Evolutionary conservation across 768 basidiomycete species (phyloP).

Genomic region (Boletus reticulatus): DNA sequence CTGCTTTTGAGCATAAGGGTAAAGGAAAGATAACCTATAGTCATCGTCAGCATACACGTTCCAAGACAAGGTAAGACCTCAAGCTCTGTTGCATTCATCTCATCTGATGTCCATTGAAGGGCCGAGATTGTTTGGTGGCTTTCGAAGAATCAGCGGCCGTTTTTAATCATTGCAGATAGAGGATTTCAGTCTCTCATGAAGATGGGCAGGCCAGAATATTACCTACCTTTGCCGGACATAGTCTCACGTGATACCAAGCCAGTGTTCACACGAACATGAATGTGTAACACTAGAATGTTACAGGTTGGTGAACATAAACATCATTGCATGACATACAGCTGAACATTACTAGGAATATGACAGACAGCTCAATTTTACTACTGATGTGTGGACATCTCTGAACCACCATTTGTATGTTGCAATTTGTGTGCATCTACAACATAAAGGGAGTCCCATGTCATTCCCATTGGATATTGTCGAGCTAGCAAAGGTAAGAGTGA

Average conservation of each 20-base stretch:
- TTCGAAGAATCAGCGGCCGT: background rate
- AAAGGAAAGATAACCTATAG: too few relatives aligned
- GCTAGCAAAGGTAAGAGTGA: too few relatives aligned
- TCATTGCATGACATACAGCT: too few relatives aligned
- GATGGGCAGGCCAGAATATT: background rate
- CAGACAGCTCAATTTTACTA: too few relatives aligned
- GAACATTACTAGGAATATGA: too few relatives aligned
- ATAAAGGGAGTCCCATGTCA: background rate
- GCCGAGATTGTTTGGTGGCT: background rate
- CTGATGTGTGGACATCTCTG: too few relatives aligned
- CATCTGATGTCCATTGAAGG: background rate
- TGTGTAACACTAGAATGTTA: background rate
- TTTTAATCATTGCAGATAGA: background rate
- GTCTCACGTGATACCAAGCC: background rate
- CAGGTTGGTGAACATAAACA: background rate
- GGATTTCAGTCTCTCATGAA: background rate
- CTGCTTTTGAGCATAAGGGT: too few relatives aligned
- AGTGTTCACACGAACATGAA: background rate
- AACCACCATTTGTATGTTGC: background rate
- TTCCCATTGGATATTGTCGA: too few relatives aligned
- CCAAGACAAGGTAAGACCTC: too few relatives aligned
- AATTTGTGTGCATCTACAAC: background rate
- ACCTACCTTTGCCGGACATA: background rate
- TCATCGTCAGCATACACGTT: too few relatives aligned
- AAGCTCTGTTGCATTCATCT: too few relatives aligned